These are phyloP conservation scores for Xylaria polymorpha DNA, from an alignment of 2,329 filamentous ascomycete genomes.

Conservation along the genomic window DNA sequence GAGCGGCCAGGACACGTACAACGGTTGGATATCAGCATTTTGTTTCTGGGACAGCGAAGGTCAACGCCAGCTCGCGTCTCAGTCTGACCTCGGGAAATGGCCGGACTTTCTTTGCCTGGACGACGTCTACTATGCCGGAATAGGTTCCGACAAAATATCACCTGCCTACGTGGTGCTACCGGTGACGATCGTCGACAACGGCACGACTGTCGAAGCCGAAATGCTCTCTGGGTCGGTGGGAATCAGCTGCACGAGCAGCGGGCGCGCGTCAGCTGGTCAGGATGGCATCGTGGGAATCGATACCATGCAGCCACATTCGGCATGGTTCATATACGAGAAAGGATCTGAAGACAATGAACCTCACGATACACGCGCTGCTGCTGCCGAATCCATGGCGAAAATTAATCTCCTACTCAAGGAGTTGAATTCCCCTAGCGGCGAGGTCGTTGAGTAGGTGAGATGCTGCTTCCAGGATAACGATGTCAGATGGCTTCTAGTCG, in stretches of 20 bases:
- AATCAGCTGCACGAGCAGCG: conserved; percentile 17
- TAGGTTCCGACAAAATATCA: conserved; percentile 13
- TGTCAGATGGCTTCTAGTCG: neutral
- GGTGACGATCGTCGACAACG: conserved; percentile 20
- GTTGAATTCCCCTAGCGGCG: neutral
- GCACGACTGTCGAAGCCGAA: conserved; percentile 1
- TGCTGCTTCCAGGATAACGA: neutral
- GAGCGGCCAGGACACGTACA: neutral
- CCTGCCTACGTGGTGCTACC: conserved; percentile 22
- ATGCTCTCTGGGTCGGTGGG: conserved; percentile 31
- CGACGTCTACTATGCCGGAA: neutral
- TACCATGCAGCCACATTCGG: conserved; percentile 5
- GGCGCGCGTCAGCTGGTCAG: neutral
- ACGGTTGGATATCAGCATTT: conserved; percentile 33
- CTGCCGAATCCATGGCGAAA: neutral
- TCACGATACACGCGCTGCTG: neutral
- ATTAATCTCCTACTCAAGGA: neutral
- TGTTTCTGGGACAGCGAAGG: conserved; percentile 26
- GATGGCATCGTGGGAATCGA: neutral
- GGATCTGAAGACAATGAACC: neutral
- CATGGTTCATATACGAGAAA: conserved; percentile 13
- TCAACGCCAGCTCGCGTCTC: neutral
- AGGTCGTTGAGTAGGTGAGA: neutral
- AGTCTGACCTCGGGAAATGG: neutral
- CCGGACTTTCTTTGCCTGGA: neutral